A percentile compares a stretch with the other conserved stretches of the same genome.
These are phyloP conservation scores for Papiliotrema fonsecae DNA, from an alignment of 1,284 basidiomycete species.

Conservation along the genomic window DNA sequence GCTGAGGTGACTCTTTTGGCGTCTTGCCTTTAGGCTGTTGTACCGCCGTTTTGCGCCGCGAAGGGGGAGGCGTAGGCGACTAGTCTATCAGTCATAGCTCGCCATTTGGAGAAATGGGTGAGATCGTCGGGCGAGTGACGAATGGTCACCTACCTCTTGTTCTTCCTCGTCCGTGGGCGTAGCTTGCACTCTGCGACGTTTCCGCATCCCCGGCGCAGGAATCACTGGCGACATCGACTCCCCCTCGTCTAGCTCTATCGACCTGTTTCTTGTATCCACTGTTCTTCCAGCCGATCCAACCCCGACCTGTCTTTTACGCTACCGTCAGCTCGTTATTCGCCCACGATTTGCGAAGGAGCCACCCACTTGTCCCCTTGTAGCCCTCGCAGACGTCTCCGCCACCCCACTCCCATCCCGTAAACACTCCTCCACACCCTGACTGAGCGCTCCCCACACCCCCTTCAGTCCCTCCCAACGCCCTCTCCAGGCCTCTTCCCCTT, in stretches of 20 bases:
- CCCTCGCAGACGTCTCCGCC: neutral
- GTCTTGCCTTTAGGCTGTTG: neutral
- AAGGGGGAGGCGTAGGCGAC: neutral
- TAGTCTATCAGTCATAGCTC: neutral
- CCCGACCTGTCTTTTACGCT: neutral
- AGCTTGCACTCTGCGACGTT: too few relatives aligned
- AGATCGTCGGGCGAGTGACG: too few relatives aligned
- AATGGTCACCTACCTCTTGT: too few relatives aligned
- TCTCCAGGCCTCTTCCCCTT: conserved; percentile 4
- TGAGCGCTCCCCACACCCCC: neutral
- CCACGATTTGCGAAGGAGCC: neutral
- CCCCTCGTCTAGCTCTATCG: too few relatives aligned
- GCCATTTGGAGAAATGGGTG: too few relatives aligned
- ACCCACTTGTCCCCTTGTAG: neutral
- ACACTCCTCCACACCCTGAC: neutral
- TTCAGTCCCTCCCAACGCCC: neutral
- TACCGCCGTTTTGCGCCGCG: neutral
- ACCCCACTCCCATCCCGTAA: neutral
- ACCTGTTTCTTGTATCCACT: too few relatives aligned
- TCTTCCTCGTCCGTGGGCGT: too few relatives aligned
- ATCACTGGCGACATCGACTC: too few relatives aligned
- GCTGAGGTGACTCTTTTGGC: neutral
- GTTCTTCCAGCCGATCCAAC: neutral
- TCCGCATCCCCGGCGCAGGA: too few relatives aligned
- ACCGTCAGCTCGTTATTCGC: neutral